These are phyloP conservation scores for Adenanthera pavonina DNA, from an alignment of 306 rosid genomes.

Conservation along the genomic window DNA sequence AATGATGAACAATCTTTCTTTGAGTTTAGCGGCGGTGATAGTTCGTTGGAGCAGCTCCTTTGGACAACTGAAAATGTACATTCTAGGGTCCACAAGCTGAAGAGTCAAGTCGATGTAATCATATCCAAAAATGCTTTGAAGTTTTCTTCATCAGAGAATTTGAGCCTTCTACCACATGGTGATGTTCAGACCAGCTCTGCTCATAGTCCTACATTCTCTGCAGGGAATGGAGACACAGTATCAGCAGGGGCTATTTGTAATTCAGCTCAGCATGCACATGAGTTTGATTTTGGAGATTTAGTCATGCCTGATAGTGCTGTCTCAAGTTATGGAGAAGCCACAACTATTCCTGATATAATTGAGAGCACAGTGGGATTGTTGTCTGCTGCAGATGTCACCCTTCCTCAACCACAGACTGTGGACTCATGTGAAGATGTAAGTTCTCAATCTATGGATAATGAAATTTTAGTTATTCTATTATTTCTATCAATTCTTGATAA, in stretches of 20 bases:
- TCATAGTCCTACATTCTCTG: constrained; percentile 72
- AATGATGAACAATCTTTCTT: constrained; percentile 54
- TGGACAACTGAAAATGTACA: constrained; percentile 72
- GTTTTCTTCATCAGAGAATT: constrained; percentile 81
- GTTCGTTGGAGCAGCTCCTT: constrained; percentile 69
- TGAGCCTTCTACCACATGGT: constrained; percentile 69
- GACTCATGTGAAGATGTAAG: constrained; percentile 83
- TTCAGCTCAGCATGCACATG: constrained; percentile 55
- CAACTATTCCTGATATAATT: constrained; percentile 74
- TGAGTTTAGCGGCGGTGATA: constrained; percentile 57
- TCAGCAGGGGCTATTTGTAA: constrained; percentile 63
- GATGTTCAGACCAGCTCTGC: constrained; percentile 77
- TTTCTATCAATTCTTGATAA: background rate
- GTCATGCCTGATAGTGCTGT: constrained; percentile 69
- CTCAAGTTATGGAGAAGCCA: constrained; percentile 77
- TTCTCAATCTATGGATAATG: constrained; percentile 30
- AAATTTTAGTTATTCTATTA: constrained; percentile 14
- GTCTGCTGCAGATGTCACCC: constrained; percentile 70
- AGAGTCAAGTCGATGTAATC: constrained; percentile 59
- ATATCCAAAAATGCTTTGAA: constrained; percentile 64
- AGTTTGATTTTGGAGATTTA: constrained; percentile 69
- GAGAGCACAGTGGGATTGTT: constrained; percentile 82
- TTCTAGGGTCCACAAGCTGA: constrained; percentile 72
- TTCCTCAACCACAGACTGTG: constrained; percentile 65
- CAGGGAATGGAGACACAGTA: constrained; percentile 66